phyloP scores from a whole-genome alignment of 371 early-diverging fungal species.

The Apophysomyces variabilis region DNA sequence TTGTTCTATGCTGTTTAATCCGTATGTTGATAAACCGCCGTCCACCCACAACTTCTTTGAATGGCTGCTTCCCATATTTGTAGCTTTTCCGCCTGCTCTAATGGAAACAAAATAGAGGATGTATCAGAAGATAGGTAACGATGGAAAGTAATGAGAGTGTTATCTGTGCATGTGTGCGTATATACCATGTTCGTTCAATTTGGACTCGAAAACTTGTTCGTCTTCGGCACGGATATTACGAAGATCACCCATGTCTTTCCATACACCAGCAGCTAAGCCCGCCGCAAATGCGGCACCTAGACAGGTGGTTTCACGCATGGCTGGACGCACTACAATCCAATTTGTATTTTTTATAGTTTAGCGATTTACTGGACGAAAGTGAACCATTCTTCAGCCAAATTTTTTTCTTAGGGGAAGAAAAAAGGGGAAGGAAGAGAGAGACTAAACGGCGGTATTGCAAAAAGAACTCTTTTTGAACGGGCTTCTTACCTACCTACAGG shows the following conservation, averaged over 20 bases:
- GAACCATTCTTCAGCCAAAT: no score
- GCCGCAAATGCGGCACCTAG: conserved; percentile 96
- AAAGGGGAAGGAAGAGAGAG: no score
- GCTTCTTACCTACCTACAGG: conserved; percentile 29
- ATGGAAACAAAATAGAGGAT: background rate
- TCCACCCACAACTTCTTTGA: conserved; percentile 29
- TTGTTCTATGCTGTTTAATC: conserved; percentile 11
- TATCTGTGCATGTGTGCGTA: no score
- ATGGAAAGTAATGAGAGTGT: background rate
- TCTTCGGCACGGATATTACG: conserved; percentile 32
- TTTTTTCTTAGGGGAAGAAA: no score
- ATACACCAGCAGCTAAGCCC: conserved; percentile 80
- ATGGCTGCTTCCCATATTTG: conserved; percentile 28
- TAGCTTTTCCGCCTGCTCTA: conserved; percentile 13
- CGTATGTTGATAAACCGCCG: conserved; percentile 18
- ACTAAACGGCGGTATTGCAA: no score
- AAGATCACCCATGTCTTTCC: conserved; percentile 56
- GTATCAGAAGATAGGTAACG: background rate
- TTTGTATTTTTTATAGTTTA: background rate
- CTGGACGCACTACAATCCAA: conserved; percentile 71
- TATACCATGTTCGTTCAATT: conserved; percentile 46
- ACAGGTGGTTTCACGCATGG: conserved; percentile 92
- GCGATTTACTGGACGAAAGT: no score
- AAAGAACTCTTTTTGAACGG: no score
- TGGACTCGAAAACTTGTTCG: conserved; percentile 48